Base-by-base conservation (phyloP, 495 filamentous ascomycete species). In the Podospora anserina region DNA sequence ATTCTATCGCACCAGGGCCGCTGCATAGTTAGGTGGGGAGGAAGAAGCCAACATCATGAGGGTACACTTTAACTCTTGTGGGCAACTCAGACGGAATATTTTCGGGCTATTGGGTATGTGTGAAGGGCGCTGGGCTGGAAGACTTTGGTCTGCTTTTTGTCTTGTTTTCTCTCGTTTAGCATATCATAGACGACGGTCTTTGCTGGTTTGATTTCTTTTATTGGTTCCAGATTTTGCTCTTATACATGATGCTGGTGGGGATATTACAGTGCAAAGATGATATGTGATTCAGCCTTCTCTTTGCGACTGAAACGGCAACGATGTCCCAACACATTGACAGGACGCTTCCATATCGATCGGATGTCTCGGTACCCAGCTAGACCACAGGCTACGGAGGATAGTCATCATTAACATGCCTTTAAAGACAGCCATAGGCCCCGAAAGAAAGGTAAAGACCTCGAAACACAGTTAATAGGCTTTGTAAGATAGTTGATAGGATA, bases 51-150 rank as follows among this genome's bases (percentile, higher is more conserved):
- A 32, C 49, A 18, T 39, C 30, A 19, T 19, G 39, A 49, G 13
- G 27, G 27, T 49, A 11, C 30, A 19, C 19, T 53, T 23, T 32
- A 23, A 23, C 7, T 6, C 7, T 63, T 63, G 11, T 63, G 49
- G 28, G 61, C 20, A 5, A 58, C 26, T 20, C 55, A 58, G 55
- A 58, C 61, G 19, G 19, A 49, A 44, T 15, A 63, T 44, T 63
- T 63, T 49, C 61, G 61, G 18, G 30, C 32, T 63, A 53, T 49
- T 49, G 34, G 61, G 61, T 32, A 63, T 63, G 60, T 62, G 61
- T 63, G 27, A 63, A 63, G 61, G 23, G 61, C 61, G 61, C 61
- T 49, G 19, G 30, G 32, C 61, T 53, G 32, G 49, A 63, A 63
- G 61, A 39, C 49, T 65, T 65, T 65, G 44, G 44, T 57, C 56